A percentile compares a stretch with the other conserved stretches of the same genome.
Evolutionary conservation across 192 early-diverging fungal genomes (phyloP).

Genomic region (Chytriomyces confervae): DNA sequence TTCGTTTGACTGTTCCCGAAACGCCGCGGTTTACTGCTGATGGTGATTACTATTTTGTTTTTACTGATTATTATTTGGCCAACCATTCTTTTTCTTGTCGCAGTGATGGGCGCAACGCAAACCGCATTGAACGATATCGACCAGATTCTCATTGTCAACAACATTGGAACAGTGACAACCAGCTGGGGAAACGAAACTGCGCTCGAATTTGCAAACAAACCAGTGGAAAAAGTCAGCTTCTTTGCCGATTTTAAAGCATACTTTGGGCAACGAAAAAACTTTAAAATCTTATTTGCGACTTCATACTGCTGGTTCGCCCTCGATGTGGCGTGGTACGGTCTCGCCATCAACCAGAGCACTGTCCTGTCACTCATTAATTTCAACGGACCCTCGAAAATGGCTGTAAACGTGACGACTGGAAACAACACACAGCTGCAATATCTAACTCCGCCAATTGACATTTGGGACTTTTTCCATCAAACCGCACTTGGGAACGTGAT

Average conservation of each 20-base stretch:
- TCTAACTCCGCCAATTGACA: constrained; percentile 6
- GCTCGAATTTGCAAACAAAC: constrained; percentile 1
- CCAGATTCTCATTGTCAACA: constrained; percentile 20
- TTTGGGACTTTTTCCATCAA: constrained; percentile 60
- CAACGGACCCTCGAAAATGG: not conserved
- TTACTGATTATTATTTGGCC: constrained; percentile 74
- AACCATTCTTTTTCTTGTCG: constrained; percentile 86
- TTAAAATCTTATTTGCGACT: constrained; percentile 65
- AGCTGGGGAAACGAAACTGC: not conserved
- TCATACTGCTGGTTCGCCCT: constrained; percentile 41
- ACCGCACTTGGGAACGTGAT: constrained; percentile 80
- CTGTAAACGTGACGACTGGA: not conserved
- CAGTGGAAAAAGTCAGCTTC: constrained; percentile 24
- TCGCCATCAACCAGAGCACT: constrained; percentile 31
- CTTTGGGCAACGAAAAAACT: constrained; percentile 82
- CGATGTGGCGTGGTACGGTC: constrained; percentile 45
- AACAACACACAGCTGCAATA: constrained; percentile 37
- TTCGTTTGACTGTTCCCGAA: too few relatives aligned
- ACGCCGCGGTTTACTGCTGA: constrained; percentile 68
- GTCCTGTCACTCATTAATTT: constrained; percentile 31
- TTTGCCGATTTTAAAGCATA: constrained; percentile 61
- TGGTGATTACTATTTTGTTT: constrained; percentile 76
- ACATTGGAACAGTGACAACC: constrained; percentile 1
- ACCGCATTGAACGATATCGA: constrained; percentile 34
- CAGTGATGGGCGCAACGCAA: constrained; percentile 60